Conservation (phyloP, 2,329 filamentous ascomycete genomes). For the Bipolaris cookei region DNA sequence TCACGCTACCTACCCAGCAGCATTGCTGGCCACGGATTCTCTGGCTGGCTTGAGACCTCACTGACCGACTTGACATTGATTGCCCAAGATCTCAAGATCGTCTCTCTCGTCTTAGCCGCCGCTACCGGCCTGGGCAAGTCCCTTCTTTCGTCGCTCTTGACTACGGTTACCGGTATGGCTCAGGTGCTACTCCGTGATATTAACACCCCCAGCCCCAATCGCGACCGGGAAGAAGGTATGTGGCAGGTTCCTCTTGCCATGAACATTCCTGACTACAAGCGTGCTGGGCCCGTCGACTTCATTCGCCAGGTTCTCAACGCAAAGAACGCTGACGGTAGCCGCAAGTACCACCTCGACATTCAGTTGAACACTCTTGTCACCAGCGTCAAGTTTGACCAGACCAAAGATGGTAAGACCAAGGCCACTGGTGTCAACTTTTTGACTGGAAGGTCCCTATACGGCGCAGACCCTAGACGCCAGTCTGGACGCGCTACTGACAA, state of each 20-base stretch:
- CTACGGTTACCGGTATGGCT: constrained; percentile 53
- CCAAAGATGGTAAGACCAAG: constrained; percentile 58
- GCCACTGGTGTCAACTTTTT: constrained; percentile 52
- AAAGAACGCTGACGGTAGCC: constrained; percentile 56
- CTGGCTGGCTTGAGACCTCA: constrained; percentile 62
- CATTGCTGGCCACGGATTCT: constrained; percentile 60
- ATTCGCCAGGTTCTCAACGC: constrained; percentile 57
- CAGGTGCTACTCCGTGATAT: constrained; percentile 58
- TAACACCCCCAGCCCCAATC: constrained; percentile 54
- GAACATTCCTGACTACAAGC: constrained; percentile 48
- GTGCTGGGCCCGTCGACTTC: constrained; percentile 62
- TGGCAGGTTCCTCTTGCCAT: constrained; percentile 65
- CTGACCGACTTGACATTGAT: constrained; percentile 59
- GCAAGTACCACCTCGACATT: constrained; percentile 63
- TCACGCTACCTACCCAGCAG: constrained; percentile 57
- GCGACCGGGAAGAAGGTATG: constrained; percentile 57
- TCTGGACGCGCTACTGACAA: constrained; percentile 16
- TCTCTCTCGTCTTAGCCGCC: constrained; percentile 59
- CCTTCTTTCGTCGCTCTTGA: constrained; percentile 43
- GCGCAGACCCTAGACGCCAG: constrained; percentile 44
- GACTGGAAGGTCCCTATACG: constrained; percentile 49
- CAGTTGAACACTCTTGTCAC: constrained; percentile 68
- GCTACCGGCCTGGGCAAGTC: constrained; percentile 57
- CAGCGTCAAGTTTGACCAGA: constrained; percentile 69
- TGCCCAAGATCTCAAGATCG: constrained; percentile 59